Evolutionary conservation across 208 protist species (phyloP), one percentile per base, ranked within the genome.

Genomic region (Wallacemonas sp.): DNA sequence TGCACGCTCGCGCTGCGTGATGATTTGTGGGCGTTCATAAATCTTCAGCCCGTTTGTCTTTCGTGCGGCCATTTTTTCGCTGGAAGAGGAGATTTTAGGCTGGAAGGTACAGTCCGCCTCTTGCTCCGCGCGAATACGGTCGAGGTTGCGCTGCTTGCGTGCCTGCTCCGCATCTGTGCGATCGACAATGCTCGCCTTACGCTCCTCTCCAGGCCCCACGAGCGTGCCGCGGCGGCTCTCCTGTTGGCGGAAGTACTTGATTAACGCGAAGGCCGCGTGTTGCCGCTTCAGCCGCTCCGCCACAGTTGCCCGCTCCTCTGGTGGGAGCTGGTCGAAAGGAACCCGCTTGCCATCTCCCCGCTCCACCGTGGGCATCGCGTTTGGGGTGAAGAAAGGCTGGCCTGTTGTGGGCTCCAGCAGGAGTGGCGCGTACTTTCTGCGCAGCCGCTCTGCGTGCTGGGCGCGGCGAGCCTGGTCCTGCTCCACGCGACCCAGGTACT

Each of bases 331-430:
- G 2, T 77, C 68, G 44, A 82, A 92, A 11, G 68, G 49, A 22
- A 92, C 68, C 24, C 74, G 77, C 27, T 53, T 62, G 30, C 78
- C 80, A 53, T 82, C 72, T 2, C 21, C 33, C 55, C 77, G 74
- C 66, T 72, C 41, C 15, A 76, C 66, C 1, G 80, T 80, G n/a
- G 86, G 86, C 53, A 86, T 54, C 6, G 80, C 75, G 56, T 92
- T 89, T 11, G 86, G 86, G 6, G 42, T 46, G 68, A 89, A 89
- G 55, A 89, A 60, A 1, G 71, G 86, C 62, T 84, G 74, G 9
- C 80, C 86, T 14, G 86, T 89, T 38, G 22, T 76, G 67, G 26
- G 9, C 39, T 59, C 34, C 1, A 22, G 27, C 53, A 44, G 45
- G 30, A 63, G 70, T 54, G 68, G 53, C 62, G 71, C 69, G 53